Percentiles rank a stretch among this genome's conserved stretches.
Evolutionary conservation across 2,329 filamentous ascomycete species (phyloP).

Genomic region (Aspergillus ochraceus): DNA sequence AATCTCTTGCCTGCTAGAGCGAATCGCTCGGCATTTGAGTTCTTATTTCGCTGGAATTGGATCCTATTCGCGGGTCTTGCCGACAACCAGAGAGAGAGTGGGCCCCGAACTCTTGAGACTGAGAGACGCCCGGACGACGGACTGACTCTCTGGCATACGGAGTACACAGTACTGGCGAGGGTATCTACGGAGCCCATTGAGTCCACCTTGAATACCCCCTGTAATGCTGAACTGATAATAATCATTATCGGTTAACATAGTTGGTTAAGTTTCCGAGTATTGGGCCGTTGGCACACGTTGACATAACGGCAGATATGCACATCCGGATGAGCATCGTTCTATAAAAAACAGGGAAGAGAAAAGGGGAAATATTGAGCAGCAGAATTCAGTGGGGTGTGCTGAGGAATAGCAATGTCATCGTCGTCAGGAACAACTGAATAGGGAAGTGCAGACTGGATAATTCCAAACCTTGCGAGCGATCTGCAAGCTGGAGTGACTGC

Average conservation of each 20-base stretch:
- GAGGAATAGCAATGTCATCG: background rate
- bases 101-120: background rate
- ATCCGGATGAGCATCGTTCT: background rate
- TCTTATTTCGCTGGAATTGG: background rate
- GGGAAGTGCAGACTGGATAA: background rate
- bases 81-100: background rate
- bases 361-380: background rate
- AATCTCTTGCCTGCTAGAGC: background rate
- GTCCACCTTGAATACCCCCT: background rate
- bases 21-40: slow-evolving; percentile 2
- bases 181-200: background rate
- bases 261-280: background rate
- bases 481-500: background rate
- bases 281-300: background rate
- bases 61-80: slow-evolving; percentile 1
- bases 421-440: background rate
- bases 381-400: background rate
- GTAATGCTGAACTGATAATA: background rate
- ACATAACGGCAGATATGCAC: background rate
- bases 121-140: too few relatives aligned
- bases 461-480: background rate
- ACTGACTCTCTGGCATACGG: background rate
- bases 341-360: background rate
- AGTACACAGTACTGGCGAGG: background rate
- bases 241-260: background rate